Base-by-base conservation (phyloP, 345 rosid genomes). In the Gossypium longicalyx region DNA sequence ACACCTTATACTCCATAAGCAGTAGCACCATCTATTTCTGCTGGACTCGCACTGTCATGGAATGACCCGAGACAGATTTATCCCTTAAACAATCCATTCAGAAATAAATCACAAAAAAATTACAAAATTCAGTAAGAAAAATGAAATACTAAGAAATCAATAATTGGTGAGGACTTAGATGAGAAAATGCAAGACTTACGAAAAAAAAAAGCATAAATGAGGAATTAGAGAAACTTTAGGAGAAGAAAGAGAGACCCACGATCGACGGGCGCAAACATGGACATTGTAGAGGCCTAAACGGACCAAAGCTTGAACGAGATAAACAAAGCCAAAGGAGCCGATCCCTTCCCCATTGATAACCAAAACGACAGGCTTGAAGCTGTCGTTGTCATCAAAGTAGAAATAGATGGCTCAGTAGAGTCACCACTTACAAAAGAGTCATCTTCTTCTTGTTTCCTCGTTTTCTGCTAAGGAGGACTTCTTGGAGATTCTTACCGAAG, bases 231-330 rank as follows among this genome's bases (percentile, higher is more conserved):
- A 41, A 38, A 16, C 22, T 23, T 4, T 54, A 9, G 10, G 44
- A 45, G 56, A 20, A 25, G 16, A 38, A 44, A 61, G 60, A 64
- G 38, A 76, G 64, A 76, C 97, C 80, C 82, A 96, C 98, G 85
- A 93, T 86, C 90, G 97, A 75, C 97, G 98, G 64, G 93, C 98
- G 85, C 93, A 89, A 79, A 96, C 98, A 49, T 93, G 86, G 69
- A 96, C 93, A 89, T 86, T 87, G 75, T 85, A 96, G 25, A 88
- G 91, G 53, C 93, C 92, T 64, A 83, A 80, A 60, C 77, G 77
- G 71, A 90, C 97, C 87, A 96, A 85, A 84, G 97, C 99, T 60
- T 93, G 89, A 34, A 93, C 99, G 60, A 96, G 97, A 83, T 57
- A 84, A 25, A 90, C 81, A 81, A 96, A 90, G 12, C 99, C 99